Evolutionary conservation across 441 rosid species (phyloP).

Genomic region (Populus hybrid): DNA sequence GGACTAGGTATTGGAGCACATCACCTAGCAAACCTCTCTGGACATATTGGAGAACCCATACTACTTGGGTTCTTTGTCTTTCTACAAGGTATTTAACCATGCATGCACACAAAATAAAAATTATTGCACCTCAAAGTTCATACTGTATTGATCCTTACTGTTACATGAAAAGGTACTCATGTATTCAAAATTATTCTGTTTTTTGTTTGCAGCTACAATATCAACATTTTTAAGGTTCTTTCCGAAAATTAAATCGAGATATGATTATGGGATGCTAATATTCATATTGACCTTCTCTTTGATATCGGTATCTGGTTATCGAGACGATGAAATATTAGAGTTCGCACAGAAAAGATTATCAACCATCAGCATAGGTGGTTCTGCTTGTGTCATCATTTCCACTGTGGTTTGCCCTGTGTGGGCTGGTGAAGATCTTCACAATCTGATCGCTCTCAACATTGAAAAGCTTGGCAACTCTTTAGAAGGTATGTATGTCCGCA

Average conservation of each 20-base stretch:
- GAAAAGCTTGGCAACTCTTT: conserved; percentile 57
- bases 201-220: conserved; percentile 40
- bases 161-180: background rate
- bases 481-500: conserved; percentile 39
- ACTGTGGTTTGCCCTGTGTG: conserved; percentile 68
- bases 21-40: conserved; percentile 46
- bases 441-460: conserved; percentile 26
- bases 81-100: conserved; percentile 36
- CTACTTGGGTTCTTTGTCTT: conserved; percentile 56
- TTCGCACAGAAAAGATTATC: conserved; percentile 54
- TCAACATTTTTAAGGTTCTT: conserved; percentile 64
- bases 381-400: conserved; percentile 42
- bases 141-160: background rate
- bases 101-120: background rate
- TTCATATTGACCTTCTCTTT: conserved; percentile 71
- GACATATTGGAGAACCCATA: conserved; percentile 54
- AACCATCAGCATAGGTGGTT: conserved; percentile 59
- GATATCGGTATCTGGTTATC: conserved; percentile 60
- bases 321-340: conserved; percentile 45
- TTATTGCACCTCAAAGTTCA: background rate
- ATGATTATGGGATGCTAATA: conserved; percentile 60
- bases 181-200: background rate
- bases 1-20: conserved; percentile 68
- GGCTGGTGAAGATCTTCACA: conserved; percentile 70
- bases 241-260: conserved; percentile 65